Base-by-base conservation (phyloP, 495 filamentous ascomycete species). In the Hyaloscypha hepaticicola region DNA sequence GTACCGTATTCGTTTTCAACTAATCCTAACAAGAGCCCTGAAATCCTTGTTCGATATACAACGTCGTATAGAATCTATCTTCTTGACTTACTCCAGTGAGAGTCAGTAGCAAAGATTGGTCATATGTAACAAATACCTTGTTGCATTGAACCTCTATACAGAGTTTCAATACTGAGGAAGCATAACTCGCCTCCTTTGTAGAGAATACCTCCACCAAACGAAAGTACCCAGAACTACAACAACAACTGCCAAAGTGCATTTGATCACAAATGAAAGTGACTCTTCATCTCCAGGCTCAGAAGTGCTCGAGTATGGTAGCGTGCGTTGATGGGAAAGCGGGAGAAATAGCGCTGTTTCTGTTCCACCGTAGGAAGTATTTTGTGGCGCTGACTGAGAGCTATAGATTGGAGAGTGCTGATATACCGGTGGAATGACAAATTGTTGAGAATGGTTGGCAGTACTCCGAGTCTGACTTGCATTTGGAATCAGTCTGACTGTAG, bases 191-290 rank as follows among this genome's bases (percentile, higher is more conserved):
- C 38, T 45, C 16, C 6, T 16, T 45, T 0, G 29, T 16, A 1
- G 24, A 24, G 19, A 26, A 24, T 11, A 56, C 26, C 53, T 56
- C 29, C 57, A 60, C 57, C 57, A 60, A 41, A 48, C 57, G 25
- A 26, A 24, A 45, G 57, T 12, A 8, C 27, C 29, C 9, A 60
- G 1, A 41, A 28, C 33, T 9, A 60, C 9, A 41, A 28, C 33
- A 1, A 49, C 8, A 9, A 60, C 29, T 5, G 33, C 57, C 4
- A 45, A 3, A 45, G 19, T 19, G 38, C 38, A 45, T 16, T 16
- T 45, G 11, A 3, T 11, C 7, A 45, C 9, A 3, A 45, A 45
- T 45, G 38, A 45, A 16, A 16, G 14, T 19, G 38, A 19, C 6
- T 45, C 16, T 4, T 9, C 11, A 45, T 45, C 38, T 16, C 4